These are phyloP conservation scores for Sinapis alba DNA, from an alignment of 441 rosid genomes.

Conservation along the genomic window DNA sequence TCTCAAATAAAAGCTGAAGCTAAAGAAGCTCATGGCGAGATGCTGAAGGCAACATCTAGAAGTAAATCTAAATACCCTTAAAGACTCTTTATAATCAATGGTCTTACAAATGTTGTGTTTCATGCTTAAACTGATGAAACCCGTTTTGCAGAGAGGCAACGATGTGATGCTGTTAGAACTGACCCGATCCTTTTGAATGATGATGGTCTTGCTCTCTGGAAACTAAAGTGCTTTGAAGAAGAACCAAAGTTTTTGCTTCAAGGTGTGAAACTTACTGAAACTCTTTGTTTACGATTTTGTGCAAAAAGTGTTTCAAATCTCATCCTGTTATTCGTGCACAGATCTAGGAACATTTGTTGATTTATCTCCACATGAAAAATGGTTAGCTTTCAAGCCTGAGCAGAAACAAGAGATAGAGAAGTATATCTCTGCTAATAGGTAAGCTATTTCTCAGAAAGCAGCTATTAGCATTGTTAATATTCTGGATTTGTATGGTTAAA, in stretches of 20 bases:
- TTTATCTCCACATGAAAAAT: conserved; percentile 53
- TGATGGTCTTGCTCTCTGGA: conserved; percentile 67
- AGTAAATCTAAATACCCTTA: conserved; percentile 43
- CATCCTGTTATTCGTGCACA: conserved; percentile 24
- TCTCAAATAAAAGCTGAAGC: conserved; percentile 59
- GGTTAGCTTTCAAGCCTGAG: conserved; percentile 63
- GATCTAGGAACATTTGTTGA: conserved; percentile 50
- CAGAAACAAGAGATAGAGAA: conserved; percentile 61
- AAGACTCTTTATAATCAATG: not conserved
- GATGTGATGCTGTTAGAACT: conserved; percentile 78
- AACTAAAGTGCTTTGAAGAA: conserved; percentile 46
- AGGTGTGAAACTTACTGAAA: conserved; percentile 46
- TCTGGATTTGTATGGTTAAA: not conserved
- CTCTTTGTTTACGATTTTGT: not conserved
- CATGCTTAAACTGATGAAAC: conserved; percentile 4
- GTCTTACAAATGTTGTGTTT: not conserved
- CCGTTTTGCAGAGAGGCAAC: conserved; percentile 44
- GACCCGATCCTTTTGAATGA: conserved; percentile 52
- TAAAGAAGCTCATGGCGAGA: conserved; percentile 59
- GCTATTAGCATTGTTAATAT: not conserved
- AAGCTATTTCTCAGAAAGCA: not conserved
- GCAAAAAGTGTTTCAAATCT: not conserved
- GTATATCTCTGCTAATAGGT: conserved; percentile 60
- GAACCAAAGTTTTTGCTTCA: conserved; percentile 62
- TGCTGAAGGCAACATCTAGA: conserved; percentile 52